Percentiles rank a stretch among this genome's conserved stretches.
These are phyloP conservation scores for Marsdenia floribunda DNA, from an alignment of 257 asterid species.

Conservation along the genomic window DNA sequence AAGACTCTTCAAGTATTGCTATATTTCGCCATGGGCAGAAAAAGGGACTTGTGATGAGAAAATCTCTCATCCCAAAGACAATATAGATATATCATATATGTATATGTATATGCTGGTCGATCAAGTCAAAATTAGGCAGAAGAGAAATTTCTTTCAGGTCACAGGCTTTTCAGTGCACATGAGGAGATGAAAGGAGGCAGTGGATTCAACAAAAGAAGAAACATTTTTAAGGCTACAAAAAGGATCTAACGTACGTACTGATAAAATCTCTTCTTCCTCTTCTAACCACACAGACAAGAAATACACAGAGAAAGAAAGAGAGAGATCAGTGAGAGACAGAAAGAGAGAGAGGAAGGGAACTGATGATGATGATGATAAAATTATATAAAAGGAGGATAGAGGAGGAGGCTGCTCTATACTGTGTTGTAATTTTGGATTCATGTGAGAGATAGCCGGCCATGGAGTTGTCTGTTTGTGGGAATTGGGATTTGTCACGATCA, in stretches of 20 bases:
- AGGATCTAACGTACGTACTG: slow-evolving; percentile 8
- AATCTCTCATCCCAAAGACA: slow-evolving; percentile 22
- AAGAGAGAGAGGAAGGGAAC: slow-evolving; percentile 13
- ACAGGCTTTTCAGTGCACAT: slow-evolving; percentile 28
- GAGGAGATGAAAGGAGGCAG: slow-evolving; percentile 7
- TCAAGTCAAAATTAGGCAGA: slow-evolving; percentile 36
- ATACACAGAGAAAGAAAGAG: slow-evolving; percentile 6
- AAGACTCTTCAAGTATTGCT: slow-evolving; percentile 53
- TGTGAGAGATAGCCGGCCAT: slow-evolving; percentile 73
- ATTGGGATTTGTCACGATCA: slow-evolving; percentile 51
- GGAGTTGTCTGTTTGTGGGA: slow-evolving; percentile 52
- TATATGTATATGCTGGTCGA: slow-evolving; percentile 5
- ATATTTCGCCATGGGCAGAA: slow-evolving; percentile 25
- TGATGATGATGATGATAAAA: slow-evolving; percentile 9
- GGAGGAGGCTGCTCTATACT: background rate
- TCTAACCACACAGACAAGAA: background rate
- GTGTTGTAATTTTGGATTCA: slow-evolving; percentile 38
- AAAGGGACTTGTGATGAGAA: slow-evolving; percentile 42
- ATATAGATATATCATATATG: too few relatives aligned
- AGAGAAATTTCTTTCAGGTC: slow-evolving; percentile 22
- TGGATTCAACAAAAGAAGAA: slow-evolving; percentile 10
- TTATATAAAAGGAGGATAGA: slow-evolving; percentile 10
- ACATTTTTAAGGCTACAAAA: slow-evolving; percentile 32
- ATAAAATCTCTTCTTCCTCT: background rate
- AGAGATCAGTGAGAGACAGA: background rate